These are phyloP conservation scores for Stellera chamaejasme DNA, from an alignment of 345 rosid genomes.

Conservation along the genomic window DNA sequence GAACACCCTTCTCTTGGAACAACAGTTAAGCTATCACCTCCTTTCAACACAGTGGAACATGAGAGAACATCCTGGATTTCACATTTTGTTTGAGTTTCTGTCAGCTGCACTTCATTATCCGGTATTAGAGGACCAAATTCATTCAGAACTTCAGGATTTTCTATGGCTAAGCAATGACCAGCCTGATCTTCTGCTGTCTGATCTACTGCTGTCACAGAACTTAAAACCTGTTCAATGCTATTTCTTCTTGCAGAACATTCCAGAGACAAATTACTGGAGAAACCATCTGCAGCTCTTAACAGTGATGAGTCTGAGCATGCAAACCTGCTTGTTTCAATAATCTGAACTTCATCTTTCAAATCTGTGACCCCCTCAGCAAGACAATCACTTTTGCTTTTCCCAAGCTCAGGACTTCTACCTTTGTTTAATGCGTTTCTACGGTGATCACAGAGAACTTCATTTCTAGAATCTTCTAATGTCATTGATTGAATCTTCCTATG, in stretches of 20 bases:
- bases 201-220: constrained; percentile 6
- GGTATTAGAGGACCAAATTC: constrained; percentile 13
- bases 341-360: constrained; percentile 24
- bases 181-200: neutral
- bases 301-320: constrained; percentile 20
- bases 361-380: constrained; percentile 14
- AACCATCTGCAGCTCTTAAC: constrained; percentile 19
- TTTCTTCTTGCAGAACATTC: constrained; percentile 19
- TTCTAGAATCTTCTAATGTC: neutral
- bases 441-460: constrained; percentile 13
- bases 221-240: constrained; percentile 3
- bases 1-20: constrained; percentile 13
- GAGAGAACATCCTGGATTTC: constrained; percentile 18
- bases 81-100: constrained; percentile 2
- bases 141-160: constrained; percentile 15
- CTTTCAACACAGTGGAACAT: constrained; percentile 17
- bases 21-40: constrained; percentile 16
- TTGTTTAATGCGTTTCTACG: constrained; percentile 9
- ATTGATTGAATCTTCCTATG: neutral
- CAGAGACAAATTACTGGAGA: constrained; percentile 15
- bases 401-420: constrained; percentile 6
- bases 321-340: constrained; percentile 23
- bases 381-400: constrained; percentile 8
- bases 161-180: constrained; percentile 2
- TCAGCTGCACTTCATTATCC: constrained; percentile 9